phyloP scores from a whole-genome alignment of 2,329 filamentous ascomycete species.

The Pseudopithomyces chartarum region DNA sequence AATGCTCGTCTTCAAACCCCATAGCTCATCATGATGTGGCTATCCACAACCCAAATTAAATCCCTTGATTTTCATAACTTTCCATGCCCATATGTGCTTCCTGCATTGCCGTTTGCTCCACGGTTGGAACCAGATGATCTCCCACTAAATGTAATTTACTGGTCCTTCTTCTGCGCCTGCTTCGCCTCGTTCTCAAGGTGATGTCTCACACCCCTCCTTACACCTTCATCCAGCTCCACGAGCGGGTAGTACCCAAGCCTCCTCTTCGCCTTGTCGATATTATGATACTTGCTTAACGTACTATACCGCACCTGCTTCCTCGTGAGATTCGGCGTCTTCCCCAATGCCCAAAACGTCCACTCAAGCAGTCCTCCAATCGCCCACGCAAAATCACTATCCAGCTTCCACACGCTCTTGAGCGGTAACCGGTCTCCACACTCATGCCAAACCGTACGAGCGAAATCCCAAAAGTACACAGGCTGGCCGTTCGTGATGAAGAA shows the following conservation, averaged over 20 bases:
- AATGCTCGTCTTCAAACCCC: no score
- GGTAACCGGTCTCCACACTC: conserved; percentile 48
- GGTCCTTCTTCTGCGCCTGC: conserved; percentile 41
- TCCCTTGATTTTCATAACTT: neutral
- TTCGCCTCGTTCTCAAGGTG: conserved; percentile 41
- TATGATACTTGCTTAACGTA: conserved; percentile 78
- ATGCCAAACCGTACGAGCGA: conserved; percentile 53
- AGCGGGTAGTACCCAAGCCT: conserved; percentile 72
- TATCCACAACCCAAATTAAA: neutral
- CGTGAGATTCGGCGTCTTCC: conserved; percentile 53
- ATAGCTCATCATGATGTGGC: neutral
- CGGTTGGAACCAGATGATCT: neutral
- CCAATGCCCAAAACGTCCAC: conserved; percentile 51
- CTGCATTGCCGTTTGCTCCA: neutral
- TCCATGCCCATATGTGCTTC: neutral
- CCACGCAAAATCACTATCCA: conserved; percentile 49
- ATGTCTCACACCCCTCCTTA: conserved; percentile 52
- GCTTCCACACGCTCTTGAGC: conserved; percentile 48
- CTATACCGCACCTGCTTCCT: conserved; percentile 63
- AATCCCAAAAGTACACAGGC: conserved; percentile 58
- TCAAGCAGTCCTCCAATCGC: conserved; percentile 51
- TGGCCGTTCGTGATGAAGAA: conserved; percentile 59
- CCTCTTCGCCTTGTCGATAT: conserved; percentile 74
- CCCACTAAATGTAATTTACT: conserved; percentile 20
- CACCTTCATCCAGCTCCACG: conserved; percentile 68